Evolutionary conservation across 1,284 basidiomycete genomes (phyloP), one percentile per base, ranked within the genome.

Genomic region (Baeospora myosura): DNA sequence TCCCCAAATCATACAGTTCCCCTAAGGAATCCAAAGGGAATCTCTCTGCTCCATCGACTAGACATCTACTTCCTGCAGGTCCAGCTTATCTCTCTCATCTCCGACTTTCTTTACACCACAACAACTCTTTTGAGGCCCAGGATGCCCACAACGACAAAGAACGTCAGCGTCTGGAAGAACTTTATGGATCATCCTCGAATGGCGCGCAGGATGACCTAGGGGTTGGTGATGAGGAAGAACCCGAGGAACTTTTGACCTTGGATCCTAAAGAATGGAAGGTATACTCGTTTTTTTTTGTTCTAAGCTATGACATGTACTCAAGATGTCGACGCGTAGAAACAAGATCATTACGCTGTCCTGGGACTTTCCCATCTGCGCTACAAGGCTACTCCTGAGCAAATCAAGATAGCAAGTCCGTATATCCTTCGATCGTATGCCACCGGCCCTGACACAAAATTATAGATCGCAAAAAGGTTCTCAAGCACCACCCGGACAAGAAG

Each of bases 191-290:
- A 35, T 72, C 72, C 17, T 63, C 68, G 11, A 76, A 73, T 41
- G 75, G 73, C 18, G n/a, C n/a, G n/a, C 85, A 87, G 47, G 93
- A 92, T 59, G 92, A 96, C 65, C 79, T 87, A 14, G 92, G 92
- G 34, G 84, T 98, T 5, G 93, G 93, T 4, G 89, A 95, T 47
- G 96, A 98, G 66, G 71, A 82, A 47, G 96, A 98, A 69, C 66
- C 75, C 25, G 69, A 72, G 7, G 83, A 84, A 20, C 58, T 94
- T 38, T 66, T 95, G 35, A 63, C 69, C 23, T 69, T 82, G 14
- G 96, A 98, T 70, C 90, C 95, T 12, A 98, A 97, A 65, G 93
- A 97, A 63, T 98, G 95, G 95, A 98, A 98, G 76, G 86, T 88
- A 51, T 34, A 68, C 59, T 16, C 11, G n/a, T 14, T 17, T 33